Evolutionary conservation across 2,329 filamentous ascomycete genomes (phyloP), one percentile per base, ranked within the genome.

Genomic region (Pseudogymnoascus sp.): DNA sequence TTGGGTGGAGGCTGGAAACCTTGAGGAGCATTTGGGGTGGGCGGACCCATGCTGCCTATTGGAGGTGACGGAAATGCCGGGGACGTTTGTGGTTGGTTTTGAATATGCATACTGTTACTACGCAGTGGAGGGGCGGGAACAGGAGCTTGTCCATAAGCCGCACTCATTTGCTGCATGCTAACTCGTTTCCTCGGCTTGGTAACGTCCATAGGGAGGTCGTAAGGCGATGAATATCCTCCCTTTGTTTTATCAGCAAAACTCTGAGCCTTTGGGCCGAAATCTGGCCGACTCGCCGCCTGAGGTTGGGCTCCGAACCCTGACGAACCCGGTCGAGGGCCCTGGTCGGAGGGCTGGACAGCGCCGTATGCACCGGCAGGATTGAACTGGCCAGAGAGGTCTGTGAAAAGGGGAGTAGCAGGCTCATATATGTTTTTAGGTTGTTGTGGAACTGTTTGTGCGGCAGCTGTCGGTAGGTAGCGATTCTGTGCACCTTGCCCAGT

Each of bases 241-340:
- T 96, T 97, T 2, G 91, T 80, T 75, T 96, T 96, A 74, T 93
- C 89, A 5, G 84, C 91, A 75, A 96, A 99, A 75, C 93, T 97
- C 73, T 96, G 86, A 0, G 85, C 80, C 75, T 86, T 86, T 31
- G 76, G 75, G 64, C 67, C 68, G 69, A 82, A 69, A 66, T 82
- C 78, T n/a, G 80, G 80, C 44, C 10, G 36, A 19, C 60, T 60
- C 33, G 42, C 61, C 60, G 65, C 64, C 59, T 76, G 72, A 17
- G 77, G 73, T 61, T 72, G 67, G 13, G 53, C 35, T n/a, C 38
- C 53, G 28, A 50, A 61, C 10, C 28, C 50, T 21, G 50, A 57
- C 28, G 50, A 33, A 21, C 28, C 11, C 26, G 35, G 35, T 13
- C 33, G 38, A 26, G 33, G 21, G 9, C 11, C 31, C 17, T 44